Conservation (phyloP, 2,329 filamentous ascomycete species). For the Gyromitra esculenta region DNA sequence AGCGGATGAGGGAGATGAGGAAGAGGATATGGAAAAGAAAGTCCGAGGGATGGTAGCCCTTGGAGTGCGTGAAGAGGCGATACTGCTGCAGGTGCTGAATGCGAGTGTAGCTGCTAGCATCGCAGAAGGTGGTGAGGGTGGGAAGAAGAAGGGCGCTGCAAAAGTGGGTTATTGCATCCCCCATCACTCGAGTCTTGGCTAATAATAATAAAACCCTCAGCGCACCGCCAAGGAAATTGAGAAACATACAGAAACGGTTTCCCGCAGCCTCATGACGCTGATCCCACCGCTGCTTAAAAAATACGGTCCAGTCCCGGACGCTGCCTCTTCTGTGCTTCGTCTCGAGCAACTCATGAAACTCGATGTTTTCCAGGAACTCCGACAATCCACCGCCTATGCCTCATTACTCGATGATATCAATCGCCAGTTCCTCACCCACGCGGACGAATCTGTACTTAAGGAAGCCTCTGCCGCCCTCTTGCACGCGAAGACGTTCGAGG, state of each 20-base stretch:
- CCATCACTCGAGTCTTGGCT: conserved; percentile 42
- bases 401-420: conserved; percentile 89
- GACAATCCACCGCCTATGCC: conserved; percentile 82
- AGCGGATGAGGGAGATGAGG: conserved; percentile 64
- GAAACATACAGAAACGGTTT: conserved; percentile 56
- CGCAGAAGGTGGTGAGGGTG: conserved; percentile 60
- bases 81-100: conserved; percentile 86
- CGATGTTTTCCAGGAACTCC: conserved; percentile 85
- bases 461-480: conserved; percentile 85
- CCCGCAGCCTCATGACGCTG: conserved; percentile 70
- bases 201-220: conserved; percentile 25
- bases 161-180: conserved; percentile 28
- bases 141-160: conserved; percentile 44
- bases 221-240: conserved; percentile 53
- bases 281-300: conserved; percentile 91
- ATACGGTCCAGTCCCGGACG: conserved; percentile 87
- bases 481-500: conserved; percentile 85
- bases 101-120: conserved; percentile 81
- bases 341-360: conserved; percentile 87
- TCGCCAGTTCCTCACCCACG: conserved; percentile 92
- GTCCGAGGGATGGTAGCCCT: conserved; percentile 79
- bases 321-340: conserved; percentile 84
- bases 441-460: conserved; percentile 81
- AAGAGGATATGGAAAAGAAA: conserved; percentile 69
- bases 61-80: conserved; percentile 78